Evolutionary conservation across 176 grass and related monocot genomes (phyloP).

Genomic region (Triticum monococcum): DNA sequence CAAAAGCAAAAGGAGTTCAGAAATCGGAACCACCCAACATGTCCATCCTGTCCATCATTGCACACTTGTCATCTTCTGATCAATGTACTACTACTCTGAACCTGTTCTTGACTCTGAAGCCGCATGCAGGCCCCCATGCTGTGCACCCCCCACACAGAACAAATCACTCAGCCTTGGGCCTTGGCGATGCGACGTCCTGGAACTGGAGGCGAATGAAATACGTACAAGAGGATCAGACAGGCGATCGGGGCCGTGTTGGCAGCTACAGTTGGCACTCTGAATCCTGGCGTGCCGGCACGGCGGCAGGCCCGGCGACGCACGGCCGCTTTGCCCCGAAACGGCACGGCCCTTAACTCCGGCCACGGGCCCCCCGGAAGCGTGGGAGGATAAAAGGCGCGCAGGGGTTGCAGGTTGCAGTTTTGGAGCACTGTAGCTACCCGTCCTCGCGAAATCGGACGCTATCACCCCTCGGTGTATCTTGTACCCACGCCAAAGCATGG

Average conservation of each 20-base stretch:
- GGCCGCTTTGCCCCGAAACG: not conserved
- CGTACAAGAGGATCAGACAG: slow-evolving; percentile 24
- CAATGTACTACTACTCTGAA: not conserved
- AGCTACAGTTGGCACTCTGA: slow-evolving; percentile 24
- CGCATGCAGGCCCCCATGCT: not conserved
- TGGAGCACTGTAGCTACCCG: slow-evolving; percentile 35
- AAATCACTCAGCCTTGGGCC: too few species aligned
- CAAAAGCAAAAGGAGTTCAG: too few species aligned
- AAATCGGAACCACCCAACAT: too few species aligned
- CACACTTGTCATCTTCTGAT: not conserved
- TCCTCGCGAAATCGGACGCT: not conserved
- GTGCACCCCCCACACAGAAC: too few species aligned
- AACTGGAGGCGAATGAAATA: not conserved
- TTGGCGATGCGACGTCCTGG: not conserved
- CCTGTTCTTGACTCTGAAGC: not conserved
- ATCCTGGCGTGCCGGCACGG: slow-evolving; percentile 4
- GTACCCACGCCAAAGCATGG: too few species aligned
- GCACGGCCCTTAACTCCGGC: slow-evolving; percentile 7
- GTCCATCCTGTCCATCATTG: not conserved
- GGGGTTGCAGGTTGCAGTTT: slow-evolving; percentile 36
- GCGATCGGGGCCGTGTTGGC: slow-evolving; percentile 13
- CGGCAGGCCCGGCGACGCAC: not conserved
- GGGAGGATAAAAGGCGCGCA: not conserved
- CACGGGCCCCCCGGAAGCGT: not conserved
- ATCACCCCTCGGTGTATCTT: slow-evolving; percentile 27